These are phyloP conservation scores for Elsinoe batatas DNA, from an alignment of 2,329 filamentous ascomycete genomes.

Conservation along the genomic window DNA sequence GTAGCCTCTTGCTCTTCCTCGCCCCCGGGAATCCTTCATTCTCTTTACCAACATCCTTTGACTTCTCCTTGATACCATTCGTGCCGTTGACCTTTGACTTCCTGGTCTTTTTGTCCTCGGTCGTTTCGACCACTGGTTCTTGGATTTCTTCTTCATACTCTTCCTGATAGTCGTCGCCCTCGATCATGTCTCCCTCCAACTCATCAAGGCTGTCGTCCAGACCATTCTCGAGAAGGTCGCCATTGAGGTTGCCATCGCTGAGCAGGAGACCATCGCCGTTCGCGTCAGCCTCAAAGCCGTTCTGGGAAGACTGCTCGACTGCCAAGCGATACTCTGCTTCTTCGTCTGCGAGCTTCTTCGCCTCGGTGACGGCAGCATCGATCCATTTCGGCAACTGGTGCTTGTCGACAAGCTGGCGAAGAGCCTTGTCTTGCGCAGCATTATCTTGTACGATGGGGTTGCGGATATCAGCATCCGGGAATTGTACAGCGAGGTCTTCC, in stretches of 20 bases:
- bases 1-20: conserved; percentile 7
- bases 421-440: conserved; percentile 57
- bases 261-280: not conserved
- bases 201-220: conserved; percentile 12
- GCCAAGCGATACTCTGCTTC: conserved; percentile 18
- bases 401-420: conserved; percentile 57
- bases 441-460: conserved; percentile 62
- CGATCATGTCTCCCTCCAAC: not conserved
- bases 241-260: not conserved
- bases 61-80: conserved; percentile 14
- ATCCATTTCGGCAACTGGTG: conserved; percentile 63
- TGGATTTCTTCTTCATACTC: not conserved
- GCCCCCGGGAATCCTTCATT: conserved; percentile 16
- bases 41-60: conserved; percentile 21
- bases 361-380: conserved; percentile 30
- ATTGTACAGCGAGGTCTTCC: conserved; percentile 48
- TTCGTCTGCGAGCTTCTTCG: conserved; percentile 29
- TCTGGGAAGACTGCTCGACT: not conserved
- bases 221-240: not conserved
- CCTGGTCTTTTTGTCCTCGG: not conserved
- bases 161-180: not conserved
- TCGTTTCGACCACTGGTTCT: not conserved
- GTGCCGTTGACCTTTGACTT: conserved; percentile 9
- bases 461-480: conserved; percentile 47
- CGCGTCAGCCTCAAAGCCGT: not conserved